Base-by-base conservation (phyloP, 2,329 filamentous ascomycete species). In the Aspergillus ibericus region DNA sequence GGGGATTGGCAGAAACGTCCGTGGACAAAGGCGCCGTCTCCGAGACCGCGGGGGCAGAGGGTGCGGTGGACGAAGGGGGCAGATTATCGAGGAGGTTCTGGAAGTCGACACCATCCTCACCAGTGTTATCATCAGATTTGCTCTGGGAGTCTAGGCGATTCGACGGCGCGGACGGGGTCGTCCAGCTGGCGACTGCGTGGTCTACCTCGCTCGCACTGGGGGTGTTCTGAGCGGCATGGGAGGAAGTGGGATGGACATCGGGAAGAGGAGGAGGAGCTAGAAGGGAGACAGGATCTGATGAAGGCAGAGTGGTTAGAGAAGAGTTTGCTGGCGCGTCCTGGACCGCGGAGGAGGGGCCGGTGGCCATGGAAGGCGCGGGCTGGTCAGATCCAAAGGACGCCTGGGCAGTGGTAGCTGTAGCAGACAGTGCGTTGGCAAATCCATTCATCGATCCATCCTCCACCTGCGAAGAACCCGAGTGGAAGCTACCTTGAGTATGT, bases 51-150 rank as follows among this genome's bases (percentile, higher is more conserved):
- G 65, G 66, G 52, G 63, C 62, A 59, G 66, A 64, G 29, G 66
- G 64, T 62, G 67, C 68, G 55, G 70, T 63, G 44, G 66, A 63
- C 29, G 72, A 72, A 48, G 75, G 72, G 59, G 77, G 74, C 36
- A 81, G 73, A 66, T 79, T 81, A 72, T 81, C 78, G 67, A 81
- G 74, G 56, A 81, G 68, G 56, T 73, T 77, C 68, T 81, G 78
- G 65, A 78, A 79, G 66, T 80, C 77, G 67, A 81, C 76, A 59
- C 77, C 79, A 55, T 68, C 70, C 61, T 75, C 70, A 58, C 63
- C 63, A 59, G 62, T 58, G 51, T 60, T 63, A 62, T 68, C 58
- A 25, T 63, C 61, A 46, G 53, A 48, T 50, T 47, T 63, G 55
- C 68, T 63, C 55, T 65, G 66, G 53, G 60, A 29, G 58, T 68